Base-by-base conservation (phyloP, 805 yeast species). In the Pachysolen tannophilus region DNA sequence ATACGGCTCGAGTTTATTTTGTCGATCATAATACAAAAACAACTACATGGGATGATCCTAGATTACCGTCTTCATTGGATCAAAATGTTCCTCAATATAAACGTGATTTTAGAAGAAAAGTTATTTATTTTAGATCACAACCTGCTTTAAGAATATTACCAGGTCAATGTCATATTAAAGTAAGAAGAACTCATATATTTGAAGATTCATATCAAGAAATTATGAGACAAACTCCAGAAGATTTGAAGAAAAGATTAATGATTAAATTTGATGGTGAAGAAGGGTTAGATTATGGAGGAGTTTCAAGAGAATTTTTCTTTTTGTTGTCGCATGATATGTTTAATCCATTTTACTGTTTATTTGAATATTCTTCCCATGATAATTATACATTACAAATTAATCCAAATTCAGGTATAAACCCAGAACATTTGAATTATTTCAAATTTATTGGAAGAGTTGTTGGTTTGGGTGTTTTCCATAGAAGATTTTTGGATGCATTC, bases 11-110 rank as follows among this genome's bases (percentile, higher is more conserved):
- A 58, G 98, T 92, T 16, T 92, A 92, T 60, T 92, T 92, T 59
- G 99, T 92, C 46, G 99, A 92, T 60, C 99, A 92, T 67, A 92
- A 92, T 63, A 92, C 99, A 21, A 92, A 92, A 65, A 92, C 99
- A 0, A 92, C 99, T 1, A 92, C 99, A 1, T 92, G 99, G 99
- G 99, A 92, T 61, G 99, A 92, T 57, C 99, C 99, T 44, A 79
- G 99, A 55, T 71, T 92, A 56, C 99, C 99, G 34, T 86, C 97
- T 5, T 84, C 95, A 7, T 67, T 92, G 49, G 99, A 92, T 60
- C 97, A 92, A 64, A 90, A 90, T 49, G 99, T 92, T 49, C 99
- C 99, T 16, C 97, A 92, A 64, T 92, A 92, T 61, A 92, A 92
- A 72, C 90, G 99, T 67, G 99, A 92, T 61, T 92, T 92, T 65